Base-by-base conservation (phyloP, 192 early-diverging fungal species). In the Coemansia guatemalensis region DNA sequence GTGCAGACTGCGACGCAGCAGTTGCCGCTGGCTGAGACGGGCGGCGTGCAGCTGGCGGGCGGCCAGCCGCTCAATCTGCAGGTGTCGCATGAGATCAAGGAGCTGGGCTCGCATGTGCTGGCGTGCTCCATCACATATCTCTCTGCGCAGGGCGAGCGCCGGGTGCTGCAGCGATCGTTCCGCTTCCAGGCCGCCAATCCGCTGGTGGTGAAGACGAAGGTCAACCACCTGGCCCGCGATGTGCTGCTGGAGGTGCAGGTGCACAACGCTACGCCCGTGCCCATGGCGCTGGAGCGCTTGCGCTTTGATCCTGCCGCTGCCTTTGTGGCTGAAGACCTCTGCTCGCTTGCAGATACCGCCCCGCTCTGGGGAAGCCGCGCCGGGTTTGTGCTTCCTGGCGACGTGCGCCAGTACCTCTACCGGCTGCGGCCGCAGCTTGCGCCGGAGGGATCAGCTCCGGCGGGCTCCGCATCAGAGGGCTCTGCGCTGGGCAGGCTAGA, bases 171-270 rank as follows among this genome's bases (percentile, higher is more conserved):
- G 51, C 94, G 93, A 68, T 93, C 94, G 67, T 98, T 93, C 86
- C 95, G 94, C 64, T 98, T 98, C 72, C 93, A 96, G 82, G 96
- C 96, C 17, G 70, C 92, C 48, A 98, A 98, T 73, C 96, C 96
- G 44, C 83, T 98, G 32, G 85, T 93, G 9, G 96, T 98, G 53
- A 97, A 96, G 75, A 98, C 96, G 9, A 97, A 96, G 62, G 88
- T 97, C 49, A 95, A 98, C 79, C 89, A 90, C 26, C 72, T 93
- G 62, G 71, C 61, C 1, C 64, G 66, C 54, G 68, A 75, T 23
- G 86, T 92, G 11, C 88, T 94, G 66, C 77, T 98, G 49, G 96
- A 98, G 73, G 92, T 91, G n/a, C 93, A 96, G 77, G 85, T 98
- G 14, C 92, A 95, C 69, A 98, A 98, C 71, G 86, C 92, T 17